phyloP scores from a whole-genome alignment of 257 asterid species.

The Nicotiana paniculata region DNA sequence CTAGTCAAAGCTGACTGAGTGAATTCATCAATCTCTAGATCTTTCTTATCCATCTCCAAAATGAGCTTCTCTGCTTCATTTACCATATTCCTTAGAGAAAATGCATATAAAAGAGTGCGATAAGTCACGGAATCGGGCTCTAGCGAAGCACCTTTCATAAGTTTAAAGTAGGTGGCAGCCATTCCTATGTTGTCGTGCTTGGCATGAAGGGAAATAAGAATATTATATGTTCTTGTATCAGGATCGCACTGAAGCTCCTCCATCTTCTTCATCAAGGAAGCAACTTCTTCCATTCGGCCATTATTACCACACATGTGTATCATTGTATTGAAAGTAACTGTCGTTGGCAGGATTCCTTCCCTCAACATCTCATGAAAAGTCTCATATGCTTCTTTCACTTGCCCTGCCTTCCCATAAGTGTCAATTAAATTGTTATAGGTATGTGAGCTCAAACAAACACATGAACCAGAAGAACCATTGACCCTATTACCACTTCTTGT shows the following conservation, averaged over 20 bases:
- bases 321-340: constrained; percentile 87
- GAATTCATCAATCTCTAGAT: constrained; percentile 72
- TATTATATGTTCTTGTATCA: constrained; percentile 78
- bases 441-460: constrained; percentile 40
- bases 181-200: constrained; percentile 57
- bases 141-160: constrained; percentile 71
- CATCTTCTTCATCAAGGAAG: constrained; percentile 59
- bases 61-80: constrained; percentile 65
- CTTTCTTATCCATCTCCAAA: constrained; percentile 68
- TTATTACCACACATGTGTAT: constrained; percentile 86
- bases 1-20: constrained; percentile 84
- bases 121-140: constrained; percentile 85
- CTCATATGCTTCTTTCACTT: constrained; percentile 62
- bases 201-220: constrained; percentile 74
- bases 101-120: constrained; percentile 83
- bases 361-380: constrained; percentile 62
- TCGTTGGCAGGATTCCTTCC: constrained; percentile 62
- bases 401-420: constrained; percentile 88
- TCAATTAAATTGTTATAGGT: constrained; percentile 85
- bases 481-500: constrained; percentile 15
- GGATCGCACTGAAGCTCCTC: constrained; percentile 57
- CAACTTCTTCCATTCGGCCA: constrained; percentile 59
- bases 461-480: constrained; percentile 21
- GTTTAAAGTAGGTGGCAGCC: constrained; percentile 57
- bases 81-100: constrained; percentile 77